Evolutionary conservation across 1,284 basidiomycete genomes (phyloP).

Genomic region (Inonotus hispidus): DNA sequence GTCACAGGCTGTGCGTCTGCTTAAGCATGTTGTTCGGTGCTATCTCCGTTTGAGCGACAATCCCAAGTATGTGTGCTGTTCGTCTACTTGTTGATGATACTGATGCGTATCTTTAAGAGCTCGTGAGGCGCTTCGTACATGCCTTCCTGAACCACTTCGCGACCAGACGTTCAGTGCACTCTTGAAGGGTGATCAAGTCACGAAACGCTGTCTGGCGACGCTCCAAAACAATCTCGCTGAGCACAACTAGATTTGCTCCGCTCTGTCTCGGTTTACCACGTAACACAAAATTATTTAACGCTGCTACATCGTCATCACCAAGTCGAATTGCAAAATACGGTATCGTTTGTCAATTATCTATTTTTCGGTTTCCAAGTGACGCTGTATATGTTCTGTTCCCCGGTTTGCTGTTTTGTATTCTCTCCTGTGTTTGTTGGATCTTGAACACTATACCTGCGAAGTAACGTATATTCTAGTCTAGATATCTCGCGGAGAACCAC

Average conservation of each 20-base stretch:
- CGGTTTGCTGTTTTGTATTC: not conserved
- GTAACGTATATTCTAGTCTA: conserved; percentile 3
- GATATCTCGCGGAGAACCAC: not conserved
- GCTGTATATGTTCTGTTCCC: not conserved
- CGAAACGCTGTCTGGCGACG: conserved; percentile 93
- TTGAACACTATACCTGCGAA: not conserved
- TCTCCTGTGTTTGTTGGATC: not conserved
- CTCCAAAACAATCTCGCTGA: conserved; percentile 79
- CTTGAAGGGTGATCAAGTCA: conserved; percentile 95
- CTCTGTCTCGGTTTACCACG: conserved; percentile 41
- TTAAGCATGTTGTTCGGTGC: conserved; percentile 98
- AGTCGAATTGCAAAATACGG: not conserved
- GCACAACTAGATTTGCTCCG: not conserved
- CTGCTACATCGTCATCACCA: not conserved
- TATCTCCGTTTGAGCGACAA: conserved; percentile 97
- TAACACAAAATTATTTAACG: not conserved
- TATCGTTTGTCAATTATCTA: not conserved
- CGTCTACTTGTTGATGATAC: not conserved
- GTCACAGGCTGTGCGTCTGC: conserved; percentile 91
- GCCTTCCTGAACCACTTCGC: conserved; percentile 93
- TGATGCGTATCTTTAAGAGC: conserved; percentile 51
- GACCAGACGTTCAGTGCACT: conserved; percentile 92
- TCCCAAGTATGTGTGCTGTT: conserved; percentile 56
- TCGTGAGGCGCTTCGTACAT: conserved; percentile 92
- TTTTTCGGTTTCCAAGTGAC: not conserved